Evolutionary conservation across 1,284 basidiomycete species (phyloP), one percentile per base, ranked within the genome.

Genomic region (Bjerkandera adusta): DNA sequence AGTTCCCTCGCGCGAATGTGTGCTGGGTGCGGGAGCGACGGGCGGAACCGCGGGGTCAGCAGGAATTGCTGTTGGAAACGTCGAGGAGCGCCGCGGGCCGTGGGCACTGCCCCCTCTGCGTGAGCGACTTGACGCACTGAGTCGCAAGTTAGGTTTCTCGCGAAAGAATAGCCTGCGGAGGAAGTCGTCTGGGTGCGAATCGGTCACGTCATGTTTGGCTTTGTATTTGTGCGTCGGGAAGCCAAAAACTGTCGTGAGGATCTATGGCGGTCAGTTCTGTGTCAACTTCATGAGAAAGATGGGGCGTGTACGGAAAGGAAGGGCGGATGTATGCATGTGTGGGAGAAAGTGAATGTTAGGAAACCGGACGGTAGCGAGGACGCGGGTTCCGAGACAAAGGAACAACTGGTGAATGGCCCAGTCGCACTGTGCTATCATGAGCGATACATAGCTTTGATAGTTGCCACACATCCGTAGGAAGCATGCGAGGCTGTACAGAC

Each of bases 191-290:
- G 66, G 52, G 50, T 55, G 45, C 13, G 52, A 45, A 1, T 41
- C 43, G 40, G 37, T 38, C 44, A 39, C 29, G 33, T 46, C 49
- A 33, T 51, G 45, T 36, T 54, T 59, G 51, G 81, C 67, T 60
- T 74, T 84, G 47, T 81, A 57, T 59, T 74, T 81, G 53, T 83
- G 79, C 1, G 78, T 73, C 11, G 71, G 59, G 47, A 79, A 66
- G 25, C 79, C 78, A 61, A 89, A 81, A 6, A 86, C 61, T 22
- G 72, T 70, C 36, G 73, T 72, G 24, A 87, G 62, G 15, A 75
- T 79, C 84, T 87, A 52, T 36, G 32, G 49, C 20, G 29, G 48
- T 32, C 33, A 24, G 27, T 22, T 25, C 30, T 36, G 32, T 30
- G n/a, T 36, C 18, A 26, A 18, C 16, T 22, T 8, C 22, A 8